Percentiles rank a stretch among this genome's conserved stretches.
phyloP scores from a whole-genome alignment of 192 early-diverging fungal genomes.

The Entophlyctis helioformis region DNA sequence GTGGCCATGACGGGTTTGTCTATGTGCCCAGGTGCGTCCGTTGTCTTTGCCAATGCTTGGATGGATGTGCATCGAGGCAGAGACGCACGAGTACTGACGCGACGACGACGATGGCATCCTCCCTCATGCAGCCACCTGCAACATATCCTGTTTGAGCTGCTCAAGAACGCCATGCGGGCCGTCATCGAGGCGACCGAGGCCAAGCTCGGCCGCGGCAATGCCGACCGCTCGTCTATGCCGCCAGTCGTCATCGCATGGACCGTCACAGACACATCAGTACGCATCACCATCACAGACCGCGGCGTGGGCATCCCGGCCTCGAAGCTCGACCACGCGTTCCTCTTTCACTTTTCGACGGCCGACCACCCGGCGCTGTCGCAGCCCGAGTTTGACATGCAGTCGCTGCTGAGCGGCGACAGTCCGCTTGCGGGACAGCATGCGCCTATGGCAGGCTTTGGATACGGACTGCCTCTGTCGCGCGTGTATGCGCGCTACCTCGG shows the following conservation, averaged over 20 bases:
- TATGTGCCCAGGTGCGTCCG: slow-evolving; percentile 88
- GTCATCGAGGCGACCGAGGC: too few relatives aligned
- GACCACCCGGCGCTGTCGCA: slow-evolving; percentile 26
- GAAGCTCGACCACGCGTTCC: slow-evolving; percentile 84
- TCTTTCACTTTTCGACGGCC: slow-evolving; percentile 70
- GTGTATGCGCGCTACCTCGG: slow-evolving; percentile 94
- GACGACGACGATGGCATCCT: too few relatives aligned
- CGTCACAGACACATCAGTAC: slow-evolving; percentile 81
- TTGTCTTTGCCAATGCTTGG: too few relatives aligned
- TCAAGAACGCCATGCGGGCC: slow-evolving; percentile 94
- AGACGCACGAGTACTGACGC: too few relatives aligned
- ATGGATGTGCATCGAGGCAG: too few relatives aligned
- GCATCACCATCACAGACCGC: slow-evolving; percentile 92
- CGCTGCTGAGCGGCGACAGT: slow-evolving; percentile 41
- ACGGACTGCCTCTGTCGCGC: slow-evolving; percentile 84
- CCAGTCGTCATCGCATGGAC: slow-evolving; percentile 66
- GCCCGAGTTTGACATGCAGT: slow-evolving; percentile 3
- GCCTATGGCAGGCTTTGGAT: slow-evolving; percentile 82
- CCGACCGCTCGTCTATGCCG: too few relatives aligned
- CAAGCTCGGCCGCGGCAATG: slow-evolving; percentile 70
- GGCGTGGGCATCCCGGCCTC: slow-evolving; percentile 87
- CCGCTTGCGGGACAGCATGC: slow-evolving; percentile 53
- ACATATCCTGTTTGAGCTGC: slow-evolving; percentile 95
- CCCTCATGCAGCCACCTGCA: too few relatives aligned
- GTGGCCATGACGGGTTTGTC: slow-evolving; percentile 77